These are phyloP conservation scores for Prasinococcaceae sp. DNA, from an alignment of 139 green algal species.

Conservation along the genomic window DNA sequence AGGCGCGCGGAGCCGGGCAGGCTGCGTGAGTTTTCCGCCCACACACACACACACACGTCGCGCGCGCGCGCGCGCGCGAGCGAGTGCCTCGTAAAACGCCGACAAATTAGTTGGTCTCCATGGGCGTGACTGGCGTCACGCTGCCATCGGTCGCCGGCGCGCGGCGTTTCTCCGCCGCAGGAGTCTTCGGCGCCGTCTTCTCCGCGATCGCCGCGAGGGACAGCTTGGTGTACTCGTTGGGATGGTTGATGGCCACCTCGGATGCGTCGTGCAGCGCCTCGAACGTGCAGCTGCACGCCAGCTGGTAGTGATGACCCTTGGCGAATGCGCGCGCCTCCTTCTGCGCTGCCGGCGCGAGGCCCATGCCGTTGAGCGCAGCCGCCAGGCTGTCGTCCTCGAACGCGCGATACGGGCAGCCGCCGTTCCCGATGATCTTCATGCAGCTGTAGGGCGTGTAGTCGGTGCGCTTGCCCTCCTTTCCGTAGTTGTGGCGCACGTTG, in stretches of 20 bases:
- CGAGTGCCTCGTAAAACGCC: no score
- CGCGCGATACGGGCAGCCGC: conserved; percentile 82
- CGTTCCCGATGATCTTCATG: conserved; percentile 64
- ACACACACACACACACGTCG: no score
- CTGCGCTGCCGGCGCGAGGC: neutral
- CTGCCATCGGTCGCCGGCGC: no score
- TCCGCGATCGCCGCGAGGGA: no score
- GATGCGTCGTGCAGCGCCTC: conserved; percentile 54
- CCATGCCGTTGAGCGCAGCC: conserved; percentile 24
- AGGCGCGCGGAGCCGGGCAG: no score
- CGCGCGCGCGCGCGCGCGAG: no score
- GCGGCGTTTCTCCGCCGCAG: no score
- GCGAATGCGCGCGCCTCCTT: no score
- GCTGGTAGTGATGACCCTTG: conserved; percentile 31
- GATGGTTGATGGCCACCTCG: conserved; percentile 79
- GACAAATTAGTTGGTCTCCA: no score
- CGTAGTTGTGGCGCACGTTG: conserved; percentile 92
- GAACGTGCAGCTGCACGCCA: conserved; percentile 76
- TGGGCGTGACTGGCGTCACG: no score
- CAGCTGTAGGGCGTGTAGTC: conserved; percentile 82
- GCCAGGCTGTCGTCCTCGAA: conserved; percentile 43
- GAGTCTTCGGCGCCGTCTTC: no score
- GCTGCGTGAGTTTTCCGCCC: no score
- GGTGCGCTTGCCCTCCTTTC: conserved; percentile 81
- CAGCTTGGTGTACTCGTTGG: conserved; percentile 88